Base-by-base conservation (phyloP, 768 basidiomycete species). In the Auriculariales sp. region DNA sequence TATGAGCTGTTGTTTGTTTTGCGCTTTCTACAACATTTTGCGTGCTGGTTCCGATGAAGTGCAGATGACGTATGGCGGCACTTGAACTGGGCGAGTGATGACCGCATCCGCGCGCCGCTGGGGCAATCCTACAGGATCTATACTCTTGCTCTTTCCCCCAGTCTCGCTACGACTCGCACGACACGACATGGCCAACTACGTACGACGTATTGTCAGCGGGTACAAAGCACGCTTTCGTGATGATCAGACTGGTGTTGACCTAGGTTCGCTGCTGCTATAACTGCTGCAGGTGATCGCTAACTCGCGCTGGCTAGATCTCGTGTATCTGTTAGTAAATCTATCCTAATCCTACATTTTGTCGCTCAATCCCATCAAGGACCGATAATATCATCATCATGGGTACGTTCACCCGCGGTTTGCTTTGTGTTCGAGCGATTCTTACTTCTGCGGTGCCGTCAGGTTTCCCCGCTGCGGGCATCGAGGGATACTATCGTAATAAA, bases 401-500 rank as follows among this genome's bases (percentile, higher is more conserved):
- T 44, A 6, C 22, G 39, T 12, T 35, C 27, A 7, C 19, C 9
- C 27, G 10, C 10, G 2, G 5, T 15, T 30, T 5, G 5, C 46
- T 24, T 28, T 15, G 25, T 25, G 10, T 10, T 24, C 19, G 14
- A 25, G 39, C 6, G 22, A 7, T 24, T 52, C 48, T 32, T 17
- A 27, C n/a, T n/a, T n/a, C n/a, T n/a, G n/a, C 39, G 56, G 50
- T 56, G 25, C 53, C 59, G 59, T 67, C 68, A 67, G 90, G 90
- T 19, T 91, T 83, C 61, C 90, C 90, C 0, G 87, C 90, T 0
- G 64, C 70, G 1, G 90, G 90, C 0, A 57, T 91, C 1, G 87
- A 88, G 56, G 73, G 81, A 2, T 60, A 85, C 33, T 94, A 94
- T 56, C 73, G 90, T 35, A 94, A 94, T 58, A 72, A 70, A 29